Base-by-base conservation (phyloP, 2,329 filamentous ascomycete genomes). In the Fusarium cyanostomum region DNA sequence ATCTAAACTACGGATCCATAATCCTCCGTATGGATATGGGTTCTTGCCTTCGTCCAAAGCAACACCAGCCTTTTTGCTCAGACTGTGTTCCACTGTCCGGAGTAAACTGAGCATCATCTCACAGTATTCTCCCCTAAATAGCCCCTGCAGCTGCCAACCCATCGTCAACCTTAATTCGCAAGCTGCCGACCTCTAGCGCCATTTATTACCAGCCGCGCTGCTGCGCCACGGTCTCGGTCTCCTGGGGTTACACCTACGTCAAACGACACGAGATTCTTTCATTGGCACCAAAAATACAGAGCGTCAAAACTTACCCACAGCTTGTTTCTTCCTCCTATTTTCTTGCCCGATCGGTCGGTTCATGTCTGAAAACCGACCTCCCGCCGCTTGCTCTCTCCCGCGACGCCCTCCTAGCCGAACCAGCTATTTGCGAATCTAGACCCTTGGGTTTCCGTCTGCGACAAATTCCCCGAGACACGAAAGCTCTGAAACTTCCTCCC, bases 181-280 rank as follows among this genome's bases (percentile, higher is more conserved):
- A 62, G 62, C 38, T 52, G 56, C 43, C 53, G 63, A 66, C 67
- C 63, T 52, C 49, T 52, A 35, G 59, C 58, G 56, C 52, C 45
- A n/a, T 65, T 54, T 26, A 21, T 4, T 64, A 26, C 48, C 15
- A n/a, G n/a, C n/a, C n/a, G n/a, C 24, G 33, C 27, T 45, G 39
- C 63, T 66, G 63, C 63, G 63, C 63, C 63, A 66, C 63, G 52
- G 44, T 53, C 43, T 57, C 41, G 48, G 51, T 61, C 55, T 57
- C 46, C 42, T 48, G 50, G 43, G 62, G 57, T 66, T 52, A 56
- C 62, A 66, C 62, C 48, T 57, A 61, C 63, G 54, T 60, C 59
- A 66, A 66, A 38, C 38, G 52, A 65, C 59, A 66, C 63, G 63
- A 67, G 51, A 67, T 66, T 66, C 50, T 61, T 61, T 48, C 43